phyloP scores from a whole-genome alignment of 2,329 filamentous ascomycete genomes.

The Xylariaceae sp. region DNA sequence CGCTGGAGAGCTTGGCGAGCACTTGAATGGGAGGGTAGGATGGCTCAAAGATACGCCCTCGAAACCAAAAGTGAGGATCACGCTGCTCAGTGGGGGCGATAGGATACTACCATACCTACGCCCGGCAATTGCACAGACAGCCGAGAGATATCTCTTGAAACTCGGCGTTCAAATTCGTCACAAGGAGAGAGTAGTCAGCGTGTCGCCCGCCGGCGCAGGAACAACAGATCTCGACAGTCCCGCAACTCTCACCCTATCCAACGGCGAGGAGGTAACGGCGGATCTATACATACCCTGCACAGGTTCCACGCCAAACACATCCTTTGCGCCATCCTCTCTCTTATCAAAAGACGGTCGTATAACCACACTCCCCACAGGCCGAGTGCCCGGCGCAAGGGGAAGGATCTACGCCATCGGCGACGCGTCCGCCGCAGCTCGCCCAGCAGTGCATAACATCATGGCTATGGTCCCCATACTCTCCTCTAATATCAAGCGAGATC shows the following conservation, averaged over 20 bases:
- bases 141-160: conserved; percentile 38
- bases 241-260: conserved; percentile 35
- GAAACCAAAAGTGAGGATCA: conserved; percentile 40
- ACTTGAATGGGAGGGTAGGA: conserved; percentile 44
- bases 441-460: conserved; percentile 40
- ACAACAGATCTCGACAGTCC: conserved; percentile 23
- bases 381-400: conserved; percentile 29
- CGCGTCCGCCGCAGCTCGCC: conserved; percentile 36
- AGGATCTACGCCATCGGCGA: conserved; percentile 47
- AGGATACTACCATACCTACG: conserved; percentile 40
- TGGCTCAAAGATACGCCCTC: conserved; percentile 31
- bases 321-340: conserved; percentile 32
- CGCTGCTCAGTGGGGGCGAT: conserved; percentile 36
- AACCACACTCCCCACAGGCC: conserved; percentile 35
- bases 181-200: conserved; percentile 33
- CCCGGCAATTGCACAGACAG: conserved; percentile 34
- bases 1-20: conserved; percentile 48
- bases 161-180: conserved; percentile 47
- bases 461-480: conserved; percentile 40
- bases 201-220: conserved; percentile 30
- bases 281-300: conserved; percentile 47
- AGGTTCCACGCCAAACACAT: conserved; percentile 39
- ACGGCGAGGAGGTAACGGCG: conserved; percentile 36
- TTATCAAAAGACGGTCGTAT: conserved; percentile 32
- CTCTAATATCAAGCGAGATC: conserved; percentile 46